Evolutionary conservation across 192 early-diverging fungal species (phyloP).

Genomic region (Coemansia sp.): DNA sequence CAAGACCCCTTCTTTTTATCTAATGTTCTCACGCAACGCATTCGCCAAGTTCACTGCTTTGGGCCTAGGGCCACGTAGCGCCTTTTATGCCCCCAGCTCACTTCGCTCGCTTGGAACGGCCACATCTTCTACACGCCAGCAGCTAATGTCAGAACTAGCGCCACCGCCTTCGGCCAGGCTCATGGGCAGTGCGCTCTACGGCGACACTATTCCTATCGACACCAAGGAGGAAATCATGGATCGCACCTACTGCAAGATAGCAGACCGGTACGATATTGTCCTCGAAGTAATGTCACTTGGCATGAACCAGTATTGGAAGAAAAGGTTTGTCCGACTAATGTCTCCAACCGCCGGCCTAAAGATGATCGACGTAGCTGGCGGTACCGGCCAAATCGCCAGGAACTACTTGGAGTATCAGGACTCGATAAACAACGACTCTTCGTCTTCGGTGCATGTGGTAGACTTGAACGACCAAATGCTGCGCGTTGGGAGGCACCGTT

Average conservation of each 20-base stretch:
- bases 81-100: neutral
- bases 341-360: slow-evolving; percentile 76
- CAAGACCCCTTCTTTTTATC: neutral
- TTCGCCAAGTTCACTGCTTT: neutral
- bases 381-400: slow-evolving; percentile 93
- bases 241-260: slow-evolving; percentile 84
- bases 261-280: slow-evolving; percentile 88
- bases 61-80: neutral
- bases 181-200: slow-evolving; percentile 6
- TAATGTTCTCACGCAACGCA: neutral
- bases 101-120: slow-evolving; percentile 1
- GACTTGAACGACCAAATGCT: slow-evolving; percentile 96
- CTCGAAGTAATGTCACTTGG: slow-evolving; percentile 88
- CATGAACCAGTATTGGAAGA: slow-evolving; percentile 91
- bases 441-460: slow-evolving; percentile 74
- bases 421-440: slow-evolving; percentile 62
- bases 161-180: neutral
- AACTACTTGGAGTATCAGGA: slow-evolving; percentile 84
- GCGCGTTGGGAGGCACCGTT: slow-evolving; percentile 75
- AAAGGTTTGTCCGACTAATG: slow-evolving; percentile 77
- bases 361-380: slow-evolving; percentile 93
- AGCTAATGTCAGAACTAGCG: neutral
- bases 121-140: slow-evolving; percentile 7
- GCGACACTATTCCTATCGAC: slow-evolving; percentile 72
- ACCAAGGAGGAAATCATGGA: slow-evolving; percentile 84